Percentiles rank a stretch among this genome's conserved stretches.
phyloP scores from a whole-genome alignment of 495 filamentous ascomycete species.

The Penicillium pancosmium region DNA sequence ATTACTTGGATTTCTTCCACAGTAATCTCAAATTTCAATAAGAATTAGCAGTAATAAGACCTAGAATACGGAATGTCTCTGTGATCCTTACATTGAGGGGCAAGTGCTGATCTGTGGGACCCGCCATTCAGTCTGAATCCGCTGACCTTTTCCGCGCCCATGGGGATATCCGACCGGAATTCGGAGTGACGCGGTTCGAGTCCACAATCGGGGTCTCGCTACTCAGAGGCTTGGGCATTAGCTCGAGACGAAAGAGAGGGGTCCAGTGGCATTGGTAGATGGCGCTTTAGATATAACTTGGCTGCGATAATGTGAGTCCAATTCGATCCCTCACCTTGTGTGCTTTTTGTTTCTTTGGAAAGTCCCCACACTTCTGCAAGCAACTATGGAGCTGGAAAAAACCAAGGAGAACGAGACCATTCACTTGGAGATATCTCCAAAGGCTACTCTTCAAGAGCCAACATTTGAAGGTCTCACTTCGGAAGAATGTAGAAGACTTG shows the following conservation, averaged over 20 bases:
- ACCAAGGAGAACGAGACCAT: conserved; percentile 1
- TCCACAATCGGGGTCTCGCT: background rate
- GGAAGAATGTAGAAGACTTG: conserved; percentile 5
- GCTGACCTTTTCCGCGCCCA: background rate
- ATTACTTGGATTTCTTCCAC: conserved; percentile 18
- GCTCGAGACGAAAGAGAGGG: background rate
- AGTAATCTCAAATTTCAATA: conserved; percentile 28
- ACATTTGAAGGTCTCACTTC: conserved; percentile 7
- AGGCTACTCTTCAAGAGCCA: background rate
- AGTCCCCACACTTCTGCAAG: background rate
- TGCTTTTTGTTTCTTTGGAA: background rate
- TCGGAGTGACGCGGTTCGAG: conserved; percentile 1
- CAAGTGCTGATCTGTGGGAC: background rate
- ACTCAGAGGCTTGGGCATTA: background rate
- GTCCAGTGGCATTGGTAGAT: background rate
- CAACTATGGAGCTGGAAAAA: conserved; percentile 6
- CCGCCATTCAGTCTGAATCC: background rate
- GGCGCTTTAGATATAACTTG: background rate
- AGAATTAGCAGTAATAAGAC: no score
- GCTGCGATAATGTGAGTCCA: background rate
- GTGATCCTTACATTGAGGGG: background rate
- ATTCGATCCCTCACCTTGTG: background rate
- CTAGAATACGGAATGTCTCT: no score
- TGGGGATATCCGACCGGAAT: conserved; percentile 2
- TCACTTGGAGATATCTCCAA: conserved; percentile 9